A percentile compares a stretch with the other conserved stretches of the same genome.
Conservation (phyloP, 1,284 basidiomycete species). For the Moesziomyces parantarcticus region DNA sequence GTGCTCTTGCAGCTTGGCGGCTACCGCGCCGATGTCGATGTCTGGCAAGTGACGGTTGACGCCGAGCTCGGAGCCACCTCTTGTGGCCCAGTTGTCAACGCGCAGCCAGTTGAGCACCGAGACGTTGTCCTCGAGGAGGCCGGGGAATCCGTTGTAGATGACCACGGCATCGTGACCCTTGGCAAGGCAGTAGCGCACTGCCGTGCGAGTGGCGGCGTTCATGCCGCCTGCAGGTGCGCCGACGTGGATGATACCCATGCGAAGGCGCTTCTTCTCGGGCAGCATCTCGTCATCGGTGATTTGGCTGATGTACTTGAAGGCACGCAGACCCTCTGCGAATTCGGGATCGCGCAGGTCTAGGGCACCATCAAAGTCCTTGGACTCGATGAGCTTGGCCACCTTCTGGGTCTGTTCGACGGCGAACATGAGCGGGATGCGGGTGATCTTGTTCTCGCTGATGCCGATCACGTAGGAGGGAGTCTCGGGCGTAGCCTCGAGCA, state of each 20-base stretch:
- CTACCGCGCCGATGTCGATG: constrained; percentile 81
- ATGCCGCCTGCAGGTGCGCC: constrained; percentile 98
- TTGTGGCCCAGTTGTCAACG: constrained; percentile 94
- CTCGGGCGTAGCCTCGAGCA: constrained; percentile 87
- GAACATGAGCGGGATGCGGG: constrained; percentile 87
- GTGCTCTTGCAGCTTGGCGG: constrained; percentile 89
- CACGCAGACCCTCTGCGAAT: constrained; percentile 85
- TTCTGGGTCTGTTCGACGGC: constrained; percentile 87
- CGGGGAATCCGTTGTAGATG: constrained; percentile 94
- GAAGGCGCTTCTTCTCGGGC: constrained; percentile 73
- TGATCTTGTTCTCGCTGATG: constrained; percentile 93
- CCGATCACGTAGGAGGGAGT: constrained; percentile 98
- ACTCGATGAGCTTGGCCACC: constrained; percentile 83
- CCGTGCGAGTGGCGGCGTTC: constrained; percentile 96
- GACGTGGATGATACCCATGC: constrained; percentile 91
- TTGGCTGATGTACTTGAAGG: constrained; percentile 73
- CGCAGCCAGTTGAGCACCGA: constrained; percentile 92
- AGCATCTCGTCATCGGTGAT: constrained; percentile 74
- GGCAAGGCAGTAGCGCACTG: constrained; percentile 89
- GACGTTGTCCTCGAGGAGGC: constrained; percentile 88
- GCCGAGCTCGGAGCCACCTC: constrained; percentile 97
- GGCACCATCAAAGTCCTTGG: constrained; percentile 86
- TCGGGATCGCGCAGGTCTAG: constrained; percentile 90
- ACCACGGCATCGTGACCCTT: constrained; percentile 91
- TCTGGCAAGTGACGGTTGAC: constrained; percentile 91